Evolutionary conservation across 805 yeast genomes (phyloP).

Genomic region (Saturnispora galanensis): DNA sequence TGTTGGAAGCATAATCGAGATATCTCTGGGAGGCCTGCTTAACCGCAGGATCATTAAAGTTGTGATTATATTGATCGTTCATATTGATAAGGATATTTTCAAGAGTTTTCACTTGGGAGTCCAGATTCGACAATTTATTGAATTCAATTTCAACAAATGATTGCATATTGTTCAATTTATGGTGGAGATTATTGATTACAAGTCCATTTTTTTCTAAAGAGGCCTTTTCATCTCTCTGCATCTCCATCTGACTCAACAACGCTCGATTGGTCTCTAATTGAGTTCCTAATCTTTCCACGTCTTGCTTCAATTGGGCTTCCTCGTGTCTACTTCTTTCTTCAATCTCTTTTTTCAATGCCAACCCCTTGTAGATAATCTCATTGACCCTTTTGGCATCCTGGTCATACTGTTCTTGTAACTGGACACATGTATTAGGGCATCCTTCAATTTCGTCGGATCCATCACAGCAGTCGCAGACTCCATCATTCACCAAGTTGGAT

Average conservation of each 20-base stretch:
- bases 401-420: slow-evolving; percentile 35
- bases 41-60: slow-evolving; percentile 81
- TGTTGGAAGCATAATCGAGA: slow-evolving; percentile 31
- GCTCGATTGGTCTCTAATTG: slow-evolving; percentile 20
- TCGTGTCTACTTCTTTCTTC: too few relatives aligned
- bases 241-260: slow-evolving; percentile 16
- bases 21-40: slow-evolving; percentile 54
- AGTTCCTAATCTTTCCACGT: neutral
- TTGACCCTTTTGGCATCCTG: slow-evolving; percentile 13
- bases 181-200: slow-evolving; percentile 3
- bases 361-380: slow-evolving; percentile 26
- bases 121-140: neutral
- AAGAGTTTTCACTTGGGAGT: slow-evolving; percentile 18
- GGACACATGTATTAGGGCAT: slow-evolving; percentile 52
- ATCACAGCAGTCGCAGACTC: slow-evolving; percentile 96
- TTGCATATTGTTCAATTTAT: slow-evolving; percentile 8
- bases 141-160: slow-evolving; percentile 11
- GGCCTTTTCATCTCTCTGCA: neutral
- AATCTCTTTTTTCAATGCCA: slow-evolving; percentile 25
- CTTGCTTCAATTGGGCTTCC: too few relatives aligned
- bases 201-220: neutral
- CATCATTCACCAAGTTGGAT: slow-evolving; percentile 68
- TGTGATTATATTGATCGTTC: slow-evolving; percentile 58
- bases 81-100: slow-evolving; percentile 42
- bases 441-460: slow-evolving; percentile 72